A percentile compares a stretch with the other conserved stretches of the same genome.
Evolutionary conservation across 148 eudicot genomes (phyloP).

Genomic region (Beta vulgaris): DNA sequence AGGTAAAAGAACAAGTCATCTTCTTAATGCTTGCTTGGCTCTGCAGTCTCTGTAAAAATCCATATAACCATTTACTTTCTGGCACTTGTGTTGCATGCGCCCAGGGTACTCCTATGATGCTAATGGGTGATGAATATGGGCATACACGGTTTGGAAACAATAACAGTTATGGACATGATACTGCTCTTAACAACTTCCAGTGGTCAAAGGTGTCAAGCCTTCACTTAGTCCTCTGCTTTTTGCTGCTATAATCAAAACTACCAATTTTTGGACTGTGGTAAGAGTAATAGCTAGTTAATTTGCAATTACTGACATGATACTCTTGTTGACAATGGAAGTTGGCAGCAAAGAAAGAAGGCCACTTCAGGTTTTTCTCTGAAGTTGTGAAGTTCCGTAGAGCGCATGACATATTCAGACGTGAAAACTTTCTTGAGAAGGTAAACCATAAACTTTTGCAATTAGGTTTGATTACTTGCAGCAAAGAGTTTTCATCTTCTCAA

Average conservation of each 20-base stretch:
- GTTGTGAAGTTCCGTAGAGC: conserved; percentile 64
- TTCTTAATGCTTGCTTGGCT: background rate
- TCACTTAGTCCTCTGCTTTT: background rate
- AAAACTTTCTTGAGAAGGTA: conserved; percentile 72
- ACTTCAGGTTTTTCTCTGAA: conserved; percentile 85
- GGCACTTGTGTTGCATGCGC: background rate
- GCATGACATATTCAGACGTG: conserved; percentile 54
- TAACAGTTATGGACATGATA: conserved; percentile 96
- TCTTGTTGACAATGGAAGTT: conserved; percentile 41
- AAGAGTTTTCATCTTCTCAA: background rate
- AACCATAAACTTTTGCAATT: conserved; percentile 1
- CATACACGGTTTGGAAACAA: conserved; percentile 97
- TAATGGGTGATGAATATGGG: conserved; percentile 98
- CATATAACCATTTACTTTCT: background rate
- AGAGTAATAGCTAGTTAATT: background rate
- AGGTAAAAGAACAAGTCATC: conserved; percentile 43
- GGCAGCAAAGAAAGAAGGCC: conserved; percentile 54
- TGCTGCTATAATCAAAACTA: background rate
- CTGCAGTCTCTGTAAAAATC: background rate
- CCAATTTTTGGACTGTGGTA: background rate
- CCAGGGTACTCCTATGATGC: conserved; percentile 99
- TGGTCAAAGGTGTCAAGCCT: conserved; percentile 70
- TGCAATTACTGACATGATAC: conserved; percentile 15
- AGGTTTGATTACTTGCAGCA: background rate
- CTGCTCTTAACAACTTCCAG: conserved; percentile 78